Conservation (phyloP, 225 moss, liverwort and hornwort species). For the Straminergon stramineum region DNA sequence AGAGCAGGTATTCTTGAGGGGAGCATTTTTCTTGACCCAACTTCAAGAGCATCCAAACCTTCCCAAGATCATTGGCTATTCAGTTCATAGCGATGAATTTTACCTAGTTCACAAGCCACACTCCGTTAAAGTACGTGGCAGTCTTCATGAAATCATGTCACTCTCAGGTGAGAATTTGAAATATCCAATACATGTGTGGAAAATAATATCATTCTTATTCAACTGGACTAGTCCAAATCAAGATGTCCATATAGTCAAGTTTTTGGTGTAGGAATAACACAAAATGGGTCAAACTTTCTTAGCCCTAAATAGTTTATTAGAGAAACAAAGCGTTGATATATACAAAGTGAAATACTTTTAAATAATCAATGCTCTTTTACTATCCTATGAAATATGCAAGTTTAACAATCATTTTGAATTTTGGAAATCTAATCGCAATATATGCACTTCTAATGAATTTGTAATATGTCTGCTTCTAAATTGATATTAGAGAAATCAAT, state of each 20-base stretch:
- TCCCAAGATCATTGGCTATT: background rate
- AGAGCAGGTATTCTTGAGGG: background rate
- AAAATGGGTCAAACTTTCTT: background rate
- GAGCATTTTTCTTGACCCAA: background rate
- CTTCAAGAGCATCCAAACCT: background rate
- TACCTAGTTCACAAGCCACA: background rate
- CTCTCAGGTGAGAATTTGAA: background rate
- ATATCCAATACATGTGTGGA: background rate
- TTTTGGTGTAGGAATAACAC: background rate
- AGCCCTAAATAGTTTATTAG: background rate
- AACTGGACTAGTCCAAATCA: background rate
- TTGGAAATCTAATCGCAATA: too few species aligned
- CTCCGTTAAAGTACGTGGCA: background rate
- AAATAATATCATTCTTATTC: too few species aligned
- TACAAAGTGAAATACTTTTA: too few species aligned
- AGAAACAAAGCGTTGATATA: background rate
- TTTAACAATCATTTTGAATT: too few species aligned
- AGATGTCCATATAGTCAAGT: background rate
- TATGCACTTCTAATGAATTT: too few species aligned
- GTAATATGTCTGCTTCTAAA: too few species aligned
- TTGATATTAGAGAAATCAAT: too few species aligned
- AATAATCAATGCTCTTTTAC: too few species aligned
- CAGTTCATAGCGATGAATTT: background rate
- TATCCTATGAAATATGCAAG: too few species aligned
- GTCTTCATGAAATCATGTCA: background rate